Conservation (phyloP, 176 grass and related monocot genomes). For the Oryza glumipatula region DNA sequence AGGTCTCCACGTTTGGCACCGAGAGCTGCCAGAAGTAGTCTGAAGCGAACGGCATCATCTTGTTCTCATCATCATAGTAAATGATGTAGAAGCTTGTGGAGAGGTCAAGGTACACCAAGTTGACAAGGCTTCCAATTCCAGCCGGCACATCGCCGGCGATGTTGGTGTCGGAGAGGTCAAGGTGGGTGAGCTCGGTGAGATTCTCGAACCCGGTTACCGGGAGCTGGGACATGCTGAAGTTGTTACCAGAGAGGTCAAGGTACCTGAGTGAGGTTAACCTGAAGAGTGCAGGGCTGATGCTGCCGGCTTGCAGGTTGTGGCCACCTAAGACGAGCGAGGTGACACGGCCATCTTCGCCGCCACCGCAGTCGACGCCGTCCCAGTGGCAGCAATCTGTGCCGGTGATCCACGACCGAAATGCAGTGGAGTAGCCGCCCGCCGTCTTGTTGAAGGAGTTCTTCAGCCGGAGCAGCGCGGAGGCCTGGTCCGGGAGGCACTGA, state of each 20-base stretch:
- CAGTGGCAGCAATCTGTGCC: not conserved
- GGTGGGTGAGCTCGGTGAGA: too few species aligned
- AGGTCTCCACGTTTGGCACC: constrained; percentile 29
- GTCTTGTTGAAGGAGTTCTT: not conserved
- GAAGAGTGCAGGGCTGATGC: not conserved
- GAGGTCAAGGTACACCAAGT: too few species aligned
- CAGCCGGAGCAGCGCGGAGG: not conserved
- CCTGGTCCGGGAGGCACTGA: too few species aligned
- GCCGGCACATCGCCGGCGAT: too few species aligned
- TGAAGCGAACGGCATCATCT: accelerated
- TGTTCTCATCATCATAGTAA: too few species aligned
- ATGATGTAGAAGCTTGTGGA: too few species aligned
- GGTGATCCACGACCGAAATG: not conserved
- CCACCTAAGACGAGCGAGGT: not conserved
- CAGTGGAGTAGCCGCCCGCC: not conserved
- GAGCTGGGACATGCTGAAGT: not conserved
- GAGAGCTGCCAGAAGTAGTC: not conserved
- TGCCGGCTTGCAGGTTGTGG: not conserved
- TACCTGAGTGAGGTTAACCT: not conserved
- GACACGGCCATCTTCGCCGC: not conserved
- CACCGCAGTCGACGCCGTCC: not conserved
- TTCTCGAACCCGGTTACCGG: too few species aligned
- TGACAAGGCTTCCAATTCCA: too few species aligned
- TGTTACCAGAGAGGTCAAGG: not conserved
- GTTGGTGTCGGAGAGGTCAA: too few species aligned